Percentiles rank a stretch among this genome's conserved stretches.
Conservation (phyloP, 2,329 filamentous ascomycete species). For the Mycosphaerella arachidis region DNA sequence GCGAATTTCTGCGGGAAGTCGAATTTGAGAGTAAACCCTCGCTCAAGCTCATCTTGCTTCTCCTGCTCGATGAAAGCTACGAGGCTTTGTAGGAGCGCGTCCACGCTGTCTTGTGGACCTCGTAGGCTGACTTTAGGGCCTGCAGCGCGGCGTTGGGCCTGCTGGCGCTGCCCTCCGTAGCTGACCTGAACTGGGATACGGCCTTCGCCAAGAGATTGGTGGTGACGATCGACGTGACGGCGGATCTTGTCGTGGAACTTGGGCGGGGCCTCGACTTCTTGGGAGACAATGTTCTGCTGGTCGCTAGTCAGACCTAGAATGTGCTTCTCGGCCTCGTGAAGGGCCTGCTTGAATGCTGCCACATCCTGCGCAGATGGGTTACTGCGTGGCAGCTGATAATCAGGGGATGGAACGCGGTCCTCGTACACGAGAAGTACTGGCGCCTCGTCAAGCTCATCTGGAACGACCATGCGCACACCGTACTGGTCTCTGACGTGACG, state of each 20-base stretch:
- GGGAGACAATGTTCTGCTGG: slow-evolving; percentile 52
- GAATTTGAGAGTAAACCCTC: slow-evolving; percentile 78
- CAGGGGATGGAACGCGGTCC: slow-evolving; percentile 51
- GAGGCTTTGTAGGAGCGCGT: slow-evolving; percentile 68
- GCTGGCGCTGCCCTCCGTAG: slow-evolving; percentile 44
- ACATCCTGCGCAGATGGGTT: slow-evolving; percentile 53
- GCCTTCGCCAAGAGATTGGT: slow-evolving; percentile 45
- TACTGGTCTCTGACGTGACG: slow-evolving; percentile 62
- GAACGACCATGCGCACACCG: slow-evolving; percentile 70
- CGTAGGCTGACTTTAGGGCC: slow-evolving; percentile 59
- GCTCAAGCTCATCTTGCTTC: slow-evolving; percentile 88
- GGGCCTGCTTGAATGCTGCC: slow-evolving; percentile 52
- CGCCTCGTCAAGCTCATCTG: slow-evolving; percentile 56
- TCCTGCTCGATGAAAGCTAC: slow-evolving; percentile 78
- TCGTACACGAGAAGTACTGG: slow-evolving; percentile 71
- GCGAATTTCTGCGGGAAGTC: slow-evolving; percentile 94
- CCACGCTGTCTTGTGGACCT: slow-evolving; percentile 69
- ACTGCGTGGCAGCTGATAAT: slow-evolving; percentile 53
- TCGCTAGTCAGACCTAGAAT: slow-evolving; percentile 51
- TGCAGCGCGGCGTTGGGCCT: slow-evolving; percentile 41
- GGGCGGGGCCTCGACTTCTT: slow-evolving; percentile 50
- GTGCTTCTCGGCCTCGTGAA: slow-evolving; percentile 56
- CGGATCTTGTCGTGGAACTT: slow-evolving; percentile 63
- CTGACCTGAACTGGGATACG: slow-evolving; percentile 55
- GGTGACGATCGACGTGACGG: slow-evolving; percentile 55